Base-by-base conservation (phyloP, 257 asterid genomes). In the Orobanche coerulescens region DNA sequence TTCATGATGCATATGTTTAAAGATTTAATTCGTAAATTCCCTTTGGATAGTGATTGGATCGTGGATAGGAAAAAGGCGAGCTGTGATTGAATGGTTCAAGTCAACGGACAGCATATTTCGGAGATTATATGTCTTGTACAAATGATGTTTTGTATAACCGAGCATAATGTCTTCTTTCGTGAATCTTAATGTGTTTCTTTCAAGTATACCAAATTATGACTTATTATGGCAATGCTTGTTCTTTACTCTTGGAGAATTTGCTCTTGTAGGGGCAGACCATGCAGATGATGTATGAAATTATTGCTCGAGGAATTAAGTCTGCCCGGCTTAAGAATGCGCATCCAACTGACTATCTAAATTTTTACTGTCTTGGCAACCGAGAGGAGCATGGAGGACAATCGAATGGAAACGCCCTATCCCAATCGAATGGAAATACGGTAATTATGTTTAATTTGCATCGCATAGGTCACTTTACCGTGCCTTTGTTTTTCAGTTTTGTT, bases 331-430 rank as follows among this genome's bases (percentile, higher is more conserved):
- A 75, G 49, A 61, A 77, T 12, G 74, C 70, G 2, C 81, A 70
- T 64, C 85, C 85, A 6, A 76, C 86, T 0, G 86, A 82, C 66
- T 82, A 79, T 58, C 76, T 82, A 31, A 82, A 75, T 36, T 82
- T 82, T 68, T 82, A 75, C 71, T 82, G 90, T 49, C 84, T 82
- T 7, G 90, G 90, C 62, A 82, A 82, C 54, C 62, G 90, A 20
- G 90, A 82, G 64, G 61, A 66, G 14, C 53, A 26, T 25, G 28
- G 16, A 22, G 75, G 67, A 39, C 70, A 65, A 46, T 12, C 66
- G 14, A 66, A 60, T 14, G 18, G 67, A 16, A 23, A 67, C 25
- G 31, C 58, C 64, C 71, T 58, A 13, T 15, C 73, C 43, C 34
- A 75, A 10, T 43, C 82, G 13, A 56, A 34, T 30, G 75, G 73